Base-by-base conservation (phyloP, 345 rosid genomes). In the Carallia pectinifolia region DNA sequence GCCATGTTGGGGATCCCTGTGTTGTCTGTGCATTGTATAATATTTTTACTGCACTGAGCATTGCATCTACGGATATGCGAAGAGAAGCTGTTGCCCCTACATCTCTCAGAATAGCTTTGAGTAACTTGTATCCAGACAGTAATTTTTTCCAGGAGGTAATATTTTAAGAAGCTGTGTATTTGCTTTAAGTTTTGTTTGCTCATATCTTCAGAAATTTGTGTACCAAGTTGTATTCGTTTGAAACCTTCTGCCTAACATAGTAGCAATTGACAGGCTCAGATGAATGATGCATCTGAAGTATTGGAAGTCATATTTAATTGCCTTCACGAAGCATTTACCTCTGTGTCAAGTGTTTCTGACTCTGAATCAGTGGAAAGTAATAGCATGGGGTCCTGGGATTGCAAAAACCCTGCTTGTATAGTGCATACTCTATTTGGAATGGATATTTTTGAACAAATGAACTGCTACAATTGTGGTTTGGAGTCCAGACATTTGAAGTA, bases 211-310 rank as follows among this genome's bases (percentile, higher is more conserved):
- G 30, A 62, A 34, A 54, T 66, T 66, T 62, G 53, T 27, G 9
- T 68, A 16, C 3, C 23, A 38, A 44, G 50, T 44, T 44, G 50
- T 44, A 44, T 44, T 44, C 50, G 12, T 44, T 44, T 54, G 52
- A 29, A 54, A 70, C 33, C 18, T 77, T 40, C 18, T 62, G 66
- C 55, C 71, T 67, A 66, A 65, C 53, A 62, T 71, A 13, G 59
- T 66, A 23, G 73, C 62, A 65, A 80, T 77, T 76, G 63, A 62
- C 96, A 95, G 97, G 97, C 85, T 70, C 94, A 95, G 83, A 95
- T 95, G 99, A 92, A 95, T 69, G 99, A 95, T 83, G 97, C 99
- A 72, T 90, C 97, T 67, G 97, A 95, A 90, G 99, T 95, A 56
- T 74, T 95, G 81, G 91, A 70, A 19, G 97, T 88, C 69, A 83